Percentiles rank a stretch among this genome's conserved stretches.
These are phyloP conservation scores for Dothiorella sarmentorum DNA, from an alignment of 2,329 filamentous ascomycete genomes.

Conservation along the genomic window DNA sequence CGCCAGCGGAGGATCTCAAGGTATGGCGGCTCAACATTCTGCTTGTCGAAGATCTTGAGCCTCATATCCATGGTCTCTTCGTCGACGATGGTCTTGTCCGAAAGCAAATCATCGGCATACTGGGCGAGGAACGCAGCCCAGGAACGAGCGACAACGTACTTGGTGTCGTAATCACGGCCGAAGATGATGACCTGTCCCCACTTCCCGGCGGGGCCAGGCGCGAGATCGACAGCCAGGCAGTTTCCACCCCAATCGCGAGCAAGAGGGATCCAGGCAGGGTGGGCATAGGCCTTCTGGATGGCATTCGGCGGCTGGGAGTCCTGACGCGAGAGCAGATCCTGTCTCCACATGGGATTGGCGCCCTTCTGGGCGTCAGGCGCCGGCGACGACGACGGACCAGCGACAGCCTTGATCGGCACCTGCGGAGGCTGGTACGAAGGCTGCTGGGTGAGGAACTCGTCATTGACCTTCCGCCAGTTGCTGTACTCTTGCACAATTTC, in stretches of 20 bases:
- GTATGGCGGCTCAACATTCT: conserved; percentile 86
- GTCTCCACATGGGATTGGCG: conserved; percentile 70
- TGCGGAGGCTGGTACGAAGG: conserved; percentile 56
- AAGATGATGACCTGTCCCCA: conserved; percentile 98
- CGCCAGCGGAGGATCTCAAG: conserved; percentile 95
- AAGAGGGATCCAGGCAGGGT: conserved; percentile 92
- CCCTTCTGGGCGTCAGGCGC: conserved; percentile 48
- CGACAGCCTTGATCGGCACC: conserved; percentile 68
- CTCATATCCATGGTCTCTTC: conserved; percentile 91
- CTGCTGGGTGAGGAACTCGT: conserved; percentile 72
- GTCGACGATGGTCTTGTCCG: conserved; percentile 86
- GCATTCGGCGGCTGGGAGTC: conserved; percentile 82
- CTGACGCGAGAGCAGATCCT: conserved; percentile 79
- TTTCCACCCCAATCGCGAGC: conserved; percentile 98
- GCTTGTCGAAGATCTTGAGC: conserved; percentile 75
- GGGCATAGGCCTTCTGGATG: conserved; percentile 88
- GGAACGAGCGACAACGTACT: conserved; percentile 91
- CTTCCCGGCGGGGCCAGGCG: conserved; percentile 80
- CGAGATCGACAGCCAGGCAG: conserved; percentile 89
- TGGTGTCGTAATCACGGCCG: conserved; percentile 96
- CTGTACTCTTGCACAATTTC: conserved; percentile 98
- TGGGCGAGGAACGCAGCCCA: conserved; percentile 85
- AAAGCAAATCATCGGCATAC: conserved; percentile 85
- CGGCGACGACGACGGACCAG: conserved; percentile 61
- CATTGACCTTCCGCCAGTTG: conserved; percentile 91